Evolutionary conservation across 2,329 filamentous ascomycete genomes (phyloP).

Genomic region (Cytospora mali): DNA sequence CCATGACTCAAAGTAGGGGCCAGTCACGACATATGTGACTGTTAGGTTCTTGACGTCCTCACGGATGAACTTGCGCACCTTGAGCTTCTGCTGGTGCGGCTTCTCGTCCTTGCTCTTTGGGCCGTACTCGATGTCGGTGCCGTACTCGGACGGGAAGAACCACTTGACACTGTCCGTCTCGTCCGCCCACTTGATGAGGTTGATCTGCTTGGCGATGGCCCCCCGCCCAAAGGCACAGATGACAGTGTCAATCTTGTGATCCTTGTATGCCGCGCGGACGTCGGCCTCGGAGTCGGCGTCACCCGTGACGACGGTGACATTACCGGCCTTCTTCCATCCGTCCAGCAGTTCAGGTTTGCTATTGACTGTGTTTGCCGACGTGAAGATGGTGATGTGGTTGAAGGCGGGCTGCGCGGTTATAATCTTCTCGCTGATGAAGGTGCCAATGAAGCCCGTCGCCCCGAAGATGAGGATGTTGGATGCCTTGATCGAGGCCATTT

Average conservation of each 20-base stretch:
- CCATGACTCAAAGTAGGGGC: conserved; percentile 69
- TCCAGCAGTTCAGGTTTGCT: conserved; percentile 52
- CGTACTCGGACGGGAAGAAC: conserved; percentile 71
- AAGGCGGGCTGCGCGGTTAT: conserved; percentile 40
- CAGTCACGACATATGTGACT: conserved; percentile 70
- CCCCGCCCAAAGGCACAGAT: conserved; percentile 66
- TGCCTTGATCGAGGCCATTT: conserved; percentile 29
- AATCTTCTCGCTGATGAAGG: conserved; percentile 45
- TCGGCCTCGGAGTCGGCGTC: conserved; percentile 55
- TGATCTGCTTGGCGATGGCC: conserved; percentile 62
- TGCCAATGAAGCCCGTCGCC: conserved; percentile 46
- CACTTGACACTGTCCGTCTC: conserved; percentile 55
- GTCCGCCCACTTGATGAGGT: conserved; percentile 63
- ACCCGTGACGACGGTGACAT: conserved; percentile 58
- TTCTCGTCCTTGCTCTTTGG: conserved; percentile 60
- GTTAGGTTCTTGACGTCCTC: conserved; percentile 56
- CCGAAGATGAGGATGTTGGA: conserved; percentile 42
- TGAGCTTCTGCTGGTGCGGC: conserved; percentile 71
- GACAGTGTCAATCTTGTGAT: conserved; percentile 62
- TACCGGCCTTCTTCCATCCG: conserved; percentile 46
- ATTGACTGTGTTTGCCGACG: conserved; percentile 51
- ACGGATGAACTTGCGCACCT: conserved; percentile 63
- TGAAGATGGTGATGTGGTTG: conserved; percentile 42
- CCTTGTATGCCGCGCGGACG: conserved; percentile 58
- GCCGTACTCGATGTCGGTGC: conserved; percentile 65